These are phyloP conservation scores for Mycena chlorophos DNA, from an alignment of 768 basidiomycete genomes.

Conservation along the genomic window DNA sequence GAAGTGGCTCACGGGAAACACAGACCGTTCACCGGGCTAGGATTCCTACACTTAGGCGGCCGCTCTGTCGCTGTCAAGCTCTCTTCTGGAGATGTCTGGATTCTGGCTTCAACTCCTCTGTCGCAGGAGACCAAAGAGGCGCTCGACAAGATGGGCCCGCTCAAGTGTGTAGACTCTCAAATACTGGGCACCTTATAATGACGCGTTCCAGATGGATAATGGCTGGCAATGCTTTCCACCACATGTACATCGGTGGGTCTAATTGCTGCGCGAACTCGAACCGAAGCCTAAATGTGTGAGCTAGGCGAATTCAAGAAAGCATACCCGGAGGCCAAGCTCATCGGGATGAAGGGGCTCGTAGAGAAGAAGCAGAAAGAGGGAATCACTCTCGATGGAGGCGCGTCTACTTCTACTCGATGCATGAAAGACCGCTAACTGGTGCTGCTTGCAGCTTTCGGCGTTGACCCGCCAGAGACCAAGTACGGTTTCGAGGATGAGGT, in stretches of 20 bases:
- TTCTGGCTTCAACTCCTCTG: conserved; percentile 79
- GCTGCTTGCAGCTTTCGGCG: conserved; percentile 53
- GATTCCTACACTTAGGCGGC: conserved; percentile 75
- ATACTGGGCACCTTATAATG: background rate
- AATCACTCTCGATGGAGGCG: conserved; percentile 65
- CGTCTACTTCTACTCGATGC: conserved; percentile 17
- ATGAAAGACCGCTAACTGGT: background rate
- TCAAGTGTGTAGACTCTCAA: conserved; percentile 47
- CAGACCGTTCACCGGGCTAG: conserved; percentile 68
- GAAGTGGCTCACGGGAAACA: conserved; percentile 1
- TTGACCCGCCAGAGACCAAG: conserved; percentile 58
- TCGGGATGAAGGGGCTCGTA: conserved; percentile 61
- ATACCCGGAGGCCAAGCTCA: conserved; percentile 73
- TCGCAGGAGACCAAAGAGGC: conserved; percentile 62
- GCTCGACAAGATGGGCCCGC: conserved; percentile 63
- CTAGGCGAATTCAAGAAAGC: conserved; percentile 62
- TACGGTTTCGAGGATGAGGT: conserved; percentile 81
- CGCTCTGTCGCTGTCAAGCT: conserved; percentile 80
- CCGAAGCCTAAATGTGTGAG: background rate
- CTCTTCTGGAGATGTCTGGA: conserved; percentile 68
- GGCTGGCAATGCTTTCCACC: conserved; percentile 57
- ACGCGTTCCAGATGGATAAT: conserved; percentile 52
- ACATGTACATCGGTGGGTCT: conserved; percentile 52
- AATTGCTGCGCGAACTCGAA: background rate
- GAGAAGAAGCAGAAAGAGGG: conserved; percentile 52